These are phyloP conservation scores for Graphiopsis chlorocephala DNA, from an alignment of 2,329 filamentous ascomycete genomes.

Conservation along the genomic window DNA sequence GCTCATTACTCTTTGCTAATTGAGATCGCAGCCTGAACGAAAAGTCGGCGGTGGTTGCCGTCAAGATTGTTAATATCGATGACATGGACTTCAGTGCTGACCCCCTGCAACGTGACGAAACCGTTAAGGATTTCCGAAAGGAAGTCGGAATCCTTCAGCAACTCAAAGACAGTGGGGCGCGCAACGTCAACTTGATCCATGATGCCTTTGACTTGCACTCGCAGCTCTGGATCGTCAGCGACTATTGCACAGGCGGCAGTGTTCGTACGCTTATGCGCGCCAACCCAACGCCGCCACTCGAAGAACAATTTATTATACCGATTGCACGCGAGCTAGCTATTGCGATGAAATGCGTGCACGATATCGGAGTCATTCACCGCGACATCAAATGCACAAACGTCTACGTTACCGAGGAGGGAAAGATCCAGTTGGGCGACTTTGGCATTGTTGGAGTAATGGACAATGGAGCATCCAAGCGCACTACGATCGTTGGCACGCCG, in stretches of 20 bases:
- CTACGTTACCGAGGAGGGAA: constrained; percentile 71
- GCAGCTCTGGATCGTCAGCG: constrained; percentile 83
- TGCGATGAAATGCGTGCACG: constrained; percentile 59
- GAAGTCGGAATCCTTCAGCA: constrained; percentile 67
- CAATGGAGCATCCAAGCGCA: constrained; percentile 67
- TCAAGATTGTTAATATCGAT: constrained; percentile 84
- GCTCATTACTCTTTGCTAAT: not conserved
- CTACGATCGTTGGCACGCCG: constrained; percentile 77
- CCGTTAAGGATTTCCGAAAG: constrained; percentile 54
- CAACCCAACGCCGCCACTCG: constrained; percentile 40
- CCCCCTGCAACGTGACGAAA: constrained; percentile 63
- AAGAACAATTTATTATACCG: constrained; percentile 61
- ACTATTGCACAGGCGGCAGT: constrained; percentile 82
- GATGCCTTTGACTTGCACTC: constrained; percentile 75
- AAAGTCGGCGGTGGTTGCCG: constrained; percentile 57
- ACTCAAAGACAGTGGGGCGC: constrained; percentile 69
- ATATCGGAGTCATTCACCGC: constrained; percentile 65
- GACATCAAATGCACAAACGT: constrained; percentile 74
- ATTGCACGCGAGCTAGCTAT: constrained; percentile 63
- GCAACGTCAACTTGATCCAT: constrained; percentile 78
- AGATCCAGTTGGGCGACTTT: constrained; percentile 80
- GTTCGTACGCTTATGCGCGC: constrained; percentile 64
- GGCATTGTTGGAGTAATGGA: constrained; percentile 78
- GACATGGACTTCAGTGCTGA: constrained; percentile 61
- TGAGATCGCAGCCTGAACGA: constrained; percentile 5